Evolutionary conservation across 805 yeast genomes (phyloP).

Genomic region (Saccharomycopsis microspora): DNA sequence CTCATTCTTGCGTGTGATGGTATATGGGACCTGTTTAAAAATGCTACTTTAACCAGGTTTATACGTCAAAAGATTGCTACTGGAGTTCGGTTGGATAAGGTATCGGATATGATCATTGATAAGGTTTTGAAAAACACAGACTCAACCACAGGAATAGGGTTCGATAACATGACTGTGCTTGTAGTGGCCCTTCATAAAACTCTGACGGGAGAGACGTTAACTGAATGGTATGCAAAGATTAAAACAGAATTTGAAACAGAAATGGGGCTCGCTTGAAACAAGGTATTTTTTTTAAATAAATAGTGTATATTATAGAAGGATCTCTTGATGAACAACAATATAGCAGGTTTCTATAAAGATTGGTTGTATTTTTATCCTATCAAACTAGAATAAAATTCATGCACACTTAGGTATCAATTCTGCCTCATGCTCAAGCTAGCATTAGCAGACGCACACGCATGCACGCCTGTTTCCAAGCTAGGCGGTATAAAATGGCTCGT

Average conservation of each 20-base stretch:
- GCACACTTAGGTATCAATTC: too few species aligned
- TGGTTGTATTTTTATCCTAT: too few species aligned
- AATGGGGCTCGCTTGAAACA: conserved; percentile 2
- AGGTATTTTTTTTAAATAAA: background rate
- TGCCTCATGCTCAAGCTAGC: too few species aligned
- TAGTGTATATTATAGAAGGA: too few species aligned
- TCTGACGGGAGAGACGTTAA: conserved; percentile 30
- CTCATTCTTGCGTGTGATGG: conserved; percentile 74
- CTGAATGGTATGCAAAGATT: conserved; percentile 49
- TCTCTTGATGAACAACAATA: too few species aligned
- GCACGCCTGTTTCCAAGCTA: too few species aligned
- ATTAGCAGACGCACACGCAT: too few species aligned
- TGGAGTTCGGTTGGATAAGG: conserved; percentile 48
- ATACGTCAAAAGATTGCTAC: conserved; percentile 46
- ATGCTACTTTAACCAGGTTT: conserved; percentile 38
- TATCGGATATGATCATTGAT: conserved; percentile 48
- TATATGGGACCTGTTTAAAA: conserved; percentile 64
- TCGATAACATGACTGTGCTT: conserved; percentile 73
- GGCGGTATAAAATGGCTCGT: too few species aligned
- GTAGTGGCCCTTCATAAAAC: conserved; percentile 47
- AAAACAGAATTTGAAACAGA: conserved; percentile 23
- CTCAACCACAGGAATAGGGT: conserved; percentile 67
- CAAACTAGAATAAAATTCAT: too few species aligned
- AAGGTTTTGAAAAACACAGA: conserved; percentile 62
- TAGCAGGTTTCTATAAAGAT: too few species aligned